Evolutionary conservation across 257 asterid species (phyloP).

Genomic region (Solanum boliviense): DNA sequence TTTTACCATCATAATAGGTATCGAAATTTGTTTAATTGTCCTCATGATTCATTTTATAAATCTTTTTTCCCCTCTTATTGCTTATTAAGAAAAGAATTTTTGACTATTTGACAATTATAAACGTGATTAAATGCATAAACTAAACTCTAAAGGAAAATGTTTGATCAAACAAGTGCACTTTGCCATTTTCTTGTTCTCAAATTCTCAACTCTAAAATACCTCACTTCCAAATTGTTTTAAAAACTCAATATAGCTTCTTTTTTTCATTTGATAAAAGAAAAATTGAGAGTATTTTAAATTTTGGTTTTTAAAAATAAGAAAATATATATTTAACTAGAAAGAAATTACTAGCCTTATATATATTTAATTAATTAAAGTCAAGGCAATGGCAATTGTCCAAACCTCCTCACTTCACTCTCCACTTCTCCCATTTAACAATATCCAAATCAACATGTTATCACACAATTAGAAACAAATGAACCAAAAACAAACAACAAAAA

Average conservation of each 20-base stretch:
- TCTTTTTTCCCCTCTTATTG: background rate
- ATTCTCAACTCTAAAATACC: background rate
- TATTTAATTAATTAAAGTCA: background rate
- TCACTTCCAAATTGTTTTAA: background rate
- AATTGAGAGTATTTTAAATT: background rate
- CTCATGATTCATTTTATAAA: background rate
- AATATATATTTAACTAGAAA: no score
- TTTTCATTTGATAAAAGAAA: background rate
- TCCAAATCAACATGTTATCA: background rate
- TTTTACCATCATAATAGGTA: background rate
- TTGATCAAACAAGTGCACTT: background rate
- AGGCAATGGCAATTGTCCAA: background rate
- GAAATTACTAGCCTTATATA: background rate
- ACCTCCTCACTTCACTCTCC: conserved; percentile 1
- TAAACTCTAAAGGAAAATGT: background rate
- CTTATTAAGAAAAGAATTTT: background rate
- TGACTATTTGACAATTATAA: background rate
- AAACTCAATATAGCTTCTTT: background rate
- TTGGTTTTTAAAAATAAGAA: background rate
- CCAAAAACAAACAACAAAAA: background rate
- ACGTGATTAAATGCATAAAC: background rate
- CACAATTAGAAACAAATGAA: background rate
- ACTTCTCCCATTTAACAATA: background rate
- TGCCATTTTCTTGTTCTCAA: background rate
- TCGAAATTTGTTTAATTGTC: background rate